A percentile compares a stretch with the other conserved stretches of the same genome.
These are phyloP conservation scores for Hanseniaspora thailandica DNA, from an alignment of 805 yeast species.

Conservation along the genomic window DNA sequence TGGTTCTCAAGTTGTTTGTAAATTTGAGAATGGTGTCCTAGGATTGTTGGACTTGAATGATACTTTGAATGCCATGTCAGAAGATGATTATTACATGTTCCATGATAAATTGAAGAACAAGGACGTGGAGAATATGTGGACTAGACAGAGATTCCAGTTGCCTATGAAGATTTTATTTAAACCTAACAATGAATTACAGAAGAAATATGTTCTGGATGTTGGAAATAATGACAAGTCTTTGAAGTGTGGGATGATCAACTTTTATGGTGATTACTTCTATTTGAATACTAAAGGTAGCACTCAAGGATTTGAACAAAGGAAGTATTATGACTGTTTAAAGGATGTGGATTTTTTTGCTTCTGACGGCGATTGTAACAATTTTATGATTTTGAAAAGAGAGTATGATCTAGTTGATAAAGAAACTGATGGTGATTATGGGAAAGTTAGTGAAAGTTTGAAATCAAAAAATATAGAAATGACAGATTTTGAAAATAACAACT, in stretches of 20 bases:
- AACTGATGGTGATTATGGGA: constrained; percentile 7
- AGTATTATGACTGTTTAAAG: constrained; percentile 47
- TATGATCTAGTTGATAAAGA: not conserved
- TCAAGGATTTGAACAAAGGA: constrained; percentile 38
- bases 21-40: constrained; percentile 52
- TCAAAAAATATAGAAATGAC: constrained; percentile 8
- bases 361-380: constrained; percentile 11
- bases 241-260: constrained; percentile 10
- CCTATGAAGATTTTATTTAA: constrained; percentile 48
- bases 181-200: constrained; percentile 42
- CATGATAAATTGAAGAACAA: constrained; percentile 5
- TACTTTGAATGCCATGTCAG: not conserved
- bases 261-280: constrained; percentile 19
- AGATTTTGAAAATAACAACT: constrained; percentile 10
- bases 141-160: constrained; percentile 32
- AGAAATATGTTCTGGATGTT: constrained; percentile 48
- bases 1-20: constrained; percentile 37
- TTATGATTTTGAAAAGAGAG: constrained; percentile 15
- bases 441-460: not conserved
- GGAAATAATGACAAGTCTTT: constrained; percentile 37
- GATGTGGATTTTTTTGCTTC: constrained; percentile 19
- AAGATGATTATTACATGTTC: not conserved
- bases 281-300: constrained; percentile 44
- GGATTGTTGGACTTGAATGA: constrained; percentile 24
- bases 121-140: constrained; percentile 22